Evolutionary conservation across 2,329 filamentous ascomycete genomes (phyloP).

Genomic region (Cadophora luteo-olivacea): DNA sequence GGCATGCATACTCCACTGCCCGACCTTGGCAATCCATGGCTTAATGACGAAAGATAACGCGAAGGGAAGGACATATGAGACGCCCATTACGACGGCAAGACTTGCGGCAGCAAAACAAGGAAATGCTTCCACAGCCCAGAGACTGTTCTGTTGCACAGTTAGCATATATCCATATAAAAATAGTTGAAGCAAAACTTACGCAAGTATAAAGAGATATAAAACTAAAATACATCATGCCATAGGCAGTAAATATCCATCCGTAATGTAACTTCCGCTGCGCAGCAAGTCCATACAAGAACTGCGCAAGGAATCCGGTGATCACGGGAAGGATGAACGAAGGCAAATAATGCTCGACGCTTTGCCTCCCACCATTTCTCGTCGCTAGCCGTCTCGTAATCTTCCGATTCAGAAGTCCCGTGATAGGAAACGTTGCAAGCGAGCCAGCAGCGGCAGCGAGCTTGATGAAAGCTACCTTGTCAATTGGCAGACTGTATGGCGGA

Average conservation of each 20-base stretch:
- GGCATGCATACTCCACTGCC: neutral
- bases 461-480: neutral
- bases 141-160: neutral
- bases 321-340: slow-evolving; percentile 8
- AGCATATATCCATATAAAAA: neutral
- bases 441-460: neutral
- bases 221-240: slow-evolving; percentile 5
- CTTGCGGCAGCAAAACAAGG: slow-evolving; percentile 3
- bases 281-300: neutral
- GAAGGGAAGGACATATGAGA: slow-evolving; percentile 2
- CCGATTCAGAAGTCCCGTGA: neutral
- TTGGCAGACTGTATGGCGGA: slow-evolving; percentile 1
- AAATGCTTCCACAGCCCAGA: slow-evolving; percentile 5
- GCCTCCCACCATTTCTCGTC: slow-evolving; percentile 9
- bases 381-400: slow-evolving; percentile 11
- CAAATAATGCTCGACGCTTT: slow-evolving; percentile 2
- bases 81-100: neutral
- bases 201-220: slow-evolving; percentile 8
- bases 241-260: neutral
- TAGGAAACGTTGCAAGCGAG: slow-evolving; percentile 7
- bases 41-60: neutral
- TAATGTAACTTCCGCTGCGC: neutral
- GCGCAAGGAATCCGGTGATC: slow-evolving; percentile 1
- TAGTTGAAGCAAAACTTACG: neutral
- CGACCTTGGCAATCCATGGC: neutral